phyloP scores from a whole-genome alignment of 371 early-diverging fungal genomes.

The Sporodiniella umbellata region DNA sequence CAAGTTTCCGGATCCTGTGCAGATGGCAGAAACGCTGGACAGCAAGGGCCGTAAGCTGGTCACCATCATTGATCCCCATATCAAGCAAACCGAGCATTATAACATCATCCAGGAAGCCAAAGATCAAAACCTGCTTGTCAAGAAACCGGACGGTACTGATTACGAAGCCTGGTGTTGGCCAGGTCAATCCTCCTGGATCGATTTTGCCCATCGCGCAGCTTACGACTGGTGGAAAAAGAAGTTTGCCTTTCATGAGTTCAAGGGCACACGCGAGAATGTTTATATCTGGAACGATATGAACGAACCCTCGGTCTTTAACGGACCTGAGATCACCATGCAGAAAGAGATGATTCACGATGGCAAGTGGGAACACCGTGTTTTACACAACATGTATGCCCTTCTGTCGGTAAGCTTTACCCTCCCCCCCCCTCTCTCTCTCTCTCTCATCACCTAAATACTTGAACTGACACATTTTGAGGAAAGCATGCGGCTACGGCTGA shows the following conservation, averaged over 20 bases:
- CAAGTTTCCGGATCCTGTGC: conserved; percentile 87
- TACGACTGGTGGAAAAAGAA: conserved; percentile 79
- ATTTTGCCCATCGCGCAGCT: conserved; percentile 78
- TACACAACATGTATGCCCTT: conserved; percentile 87
- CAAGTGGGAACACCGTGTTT: conserved; percentile 79
- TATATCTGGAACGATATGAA: conserved; percentile 97
- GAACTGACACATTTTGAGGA: background rate
- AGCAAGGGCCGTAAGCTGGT: conserved; percentile 86
- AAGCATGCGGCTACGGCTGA: conserved; percentile 58
- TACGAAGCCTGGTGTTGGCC: conserved; percentile 96
- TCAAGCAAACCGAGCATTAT: conserved; percentile 82
- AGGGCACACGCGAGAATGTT: conserved; percentile 70
- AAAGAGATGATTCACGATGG: conserved; percentile 83
- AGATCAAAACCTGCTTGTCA: conserved; percentile 74
- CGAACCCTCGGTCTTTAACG: conserved; percentile 88
- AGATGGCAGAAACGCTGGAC: conserved; percentile 79
- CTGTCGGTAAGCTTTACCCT: conserved; percentile 63
- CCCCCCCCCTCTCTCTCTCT: too few species aligned
- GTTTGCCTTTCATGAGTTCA: conserved; percentile 68
- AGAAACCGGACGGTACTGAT: conserved; percentile 63
- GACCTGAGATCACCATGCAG: conserved; percentile 91
- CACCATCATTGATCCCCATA: conserved; percentile 95
- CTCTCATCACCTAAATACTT: too few species aligned
- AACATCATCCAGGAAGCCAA: conserved; percentile 76
- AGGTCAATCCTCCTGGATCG: conserved; percentile 84